Base-by-base conservation (phyloP, 257 asterid genomes). In the Rhazya stricta region DNA sequence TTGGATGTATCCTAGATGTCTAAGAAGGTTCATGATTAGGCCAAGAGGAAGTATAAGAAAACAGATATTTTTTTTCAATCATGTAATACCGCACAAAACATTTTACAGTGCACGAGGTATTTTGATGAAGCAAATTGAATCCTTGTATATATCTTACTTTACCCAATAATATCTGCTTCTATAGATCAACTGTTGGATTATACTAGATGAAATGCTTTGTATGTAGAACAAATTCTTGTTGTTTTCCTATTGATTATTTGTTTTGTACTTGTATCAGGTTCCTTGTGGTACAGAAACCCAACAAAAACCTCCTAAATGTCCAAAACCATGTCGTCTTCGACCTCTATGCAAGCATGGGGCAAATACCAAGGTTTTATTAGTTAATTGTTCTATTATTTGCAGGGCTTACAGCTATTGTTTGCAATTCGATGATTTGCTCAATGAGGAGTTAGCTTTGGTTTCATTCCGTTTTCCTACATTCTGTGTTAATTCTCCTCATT, bases 251-350 rank as follows among this genome's bases (percentile, higher is more conserved):
- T 67, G 63, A 30, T 42, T 57, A 50, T 54, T 51, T 51, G 56
- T 76, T 36, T 79, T 78, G 81, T 67, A 72, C 73, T 57, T 76
- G 76, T 76, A 77, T 76, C 87, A 94, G 98, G 97, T 94, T 87
- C 98, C 97, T 74, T 94, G 98, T 83, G 98, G 98, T 81, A 87
- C 93, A 56, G 98, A 94, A 82, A 83, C 81, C 53, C 90, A 84
- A 76, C 98, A 91, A 79, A 88, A 87, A 73, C 98, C 98, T 71
- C 98, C 97, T 67, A 91, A 81, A 87, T 94, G 98, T 75, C 91
- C 73, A 41, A 91, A 91, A 82, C 84, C 70, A 76, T 94, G 98
- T 71, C 86, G 77, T 32, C 53, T 89, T 72, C 83, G 85, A 79
- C 91, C 87, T 79, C 81, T 91, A 78, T 94, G 98, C 88, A 82